Base-by-base conservation (phyloP, 352 stramenopile species). In the Globisporangium abappressorium region DNA sequence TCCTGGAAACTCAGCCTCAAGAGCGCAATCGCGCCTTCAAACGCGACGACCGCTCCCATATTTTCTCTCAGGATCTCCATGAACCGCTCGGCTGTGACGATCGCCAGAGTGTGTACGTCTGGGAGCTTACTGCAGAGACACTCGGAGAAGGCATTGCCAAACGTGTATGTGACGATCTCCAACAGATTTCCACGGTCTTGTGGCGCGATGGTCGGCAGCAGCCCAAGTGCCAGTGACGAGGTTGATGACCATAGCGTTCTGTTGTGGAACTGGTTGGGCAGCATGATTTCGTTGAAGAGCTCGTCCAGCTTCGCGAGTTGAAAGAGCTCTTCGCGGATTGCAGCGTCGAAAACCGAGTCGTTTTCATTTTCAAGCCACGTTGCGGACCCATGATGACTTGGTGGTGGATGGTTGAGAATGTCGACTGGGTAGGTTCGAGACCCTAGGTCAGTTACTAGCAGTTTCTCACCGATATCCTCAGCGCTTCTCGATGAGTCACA, bases 101-200 rank as follows among this genome's bases (percentile, higher is more conserved):
- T n/a, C 20, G 64, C 71, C 22, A 65, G 64, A 1, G 70, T 64
- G 26, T 75, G 69, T 43, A 79, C 58, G 18, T 82, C 75, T 0
- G 61, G 28, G 36, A 41, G 46, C 47, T 72, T 69, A 36, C 57
- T 71, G 14, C 69, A 62, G 20, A 86, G 18, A 51, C 80, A 88
- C 53, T 86, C 75, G 0, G 77, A 75, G 24, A 88, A 87, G 63
- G 85, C 79, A 9, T 51, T 65, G 24, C 82, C 82, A 63, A 91
- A 91, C 2, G 80, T 89, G 56, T 85, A 77, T 60, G 36, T 56
- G 20, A 72, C 69, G 68, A 77, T 79, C 66, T 60, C 53, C 12
- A 51, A n/a, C 36, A 62, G 34, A 56, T 70, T 74, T 65, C 68
- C 66, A 46, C 30, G 68, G 54, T 57, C 73, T 24, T 66, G 47